Evolutionary conservation across 2,329 filamentous ascomycete species (phyloP).

Genomic region (Exophiala sideris): DNA sequence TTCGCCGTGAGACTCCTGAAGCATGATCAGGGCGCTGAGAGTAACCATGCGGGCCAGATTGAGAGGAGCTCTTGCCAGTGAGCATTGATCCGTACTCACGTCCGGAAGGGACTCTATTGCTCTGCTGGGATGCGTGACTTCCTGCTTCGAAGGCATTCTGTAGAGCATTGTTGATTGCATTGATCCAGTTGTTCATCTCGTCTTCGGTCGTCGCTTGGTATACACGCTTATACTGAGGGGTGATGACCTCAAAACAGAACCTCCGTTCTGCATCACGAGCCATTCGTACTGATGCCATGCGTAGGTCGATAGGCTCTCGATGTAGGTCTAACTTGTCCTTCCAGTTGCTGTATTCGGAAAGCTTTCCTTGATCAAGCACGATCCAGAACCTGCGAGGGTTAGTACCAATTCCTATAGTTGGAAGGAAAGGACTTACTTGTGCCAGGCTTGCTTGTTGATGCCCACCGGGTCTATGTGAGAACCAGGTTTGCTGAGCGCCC

Average conservation of each 20-base stretch:
- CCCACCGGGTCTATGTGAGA: conserved; percentile 94
- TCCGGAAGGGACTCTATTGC: conserved; percentile 60
- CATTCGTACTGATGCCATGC: conserved; percentile 94
- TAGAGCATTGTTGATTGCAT: conserved; percentile 86
- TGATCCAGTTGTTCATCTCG: conserved; percentile 96
- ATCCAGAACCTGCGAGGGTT: conserved; percentile 79
- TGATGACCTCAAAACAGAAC: conserved; percentile 98
- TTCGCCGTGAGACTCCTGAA: conserved; percentile 72
- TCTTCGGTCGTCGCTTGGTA: conserved; percentile 98
- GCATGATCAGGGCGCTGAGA: conserved; percentile 38
- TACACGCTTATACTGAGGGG: conserved; percentile 89
- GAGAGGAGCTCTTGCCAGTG: conserved; percentile 78
- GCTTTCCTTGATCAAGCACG: conserved; percentile 89
- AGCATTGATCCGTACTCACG: conserved; percentile 90
- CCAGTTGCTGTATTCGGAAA: conserved; percentile 99
- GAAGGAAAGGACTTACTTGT: conserved; percentile 67
- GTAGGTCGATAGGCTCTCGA: conserved; percentile 95
- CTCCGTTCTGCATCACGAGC: conserved; percentile 89
- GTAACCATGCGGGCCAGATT: conserved; percentile 53
- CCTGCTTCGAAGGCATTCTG: conserved; percentile 92
- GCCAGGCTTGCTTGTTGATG: conserved; percentile 96
- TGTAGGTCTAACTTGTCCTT: conserved; percentile 95
- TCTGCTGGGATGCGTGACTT: conserved; percentile 50
- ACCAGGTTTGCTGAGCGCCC: conserved; percentile 88
- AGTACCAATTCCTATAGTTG: conserved; percentile 23